Base-by-base conservation (phyloP, 2,329 filamentous ascomycete genomes). In the Colletotrichum phormii region DNA sequence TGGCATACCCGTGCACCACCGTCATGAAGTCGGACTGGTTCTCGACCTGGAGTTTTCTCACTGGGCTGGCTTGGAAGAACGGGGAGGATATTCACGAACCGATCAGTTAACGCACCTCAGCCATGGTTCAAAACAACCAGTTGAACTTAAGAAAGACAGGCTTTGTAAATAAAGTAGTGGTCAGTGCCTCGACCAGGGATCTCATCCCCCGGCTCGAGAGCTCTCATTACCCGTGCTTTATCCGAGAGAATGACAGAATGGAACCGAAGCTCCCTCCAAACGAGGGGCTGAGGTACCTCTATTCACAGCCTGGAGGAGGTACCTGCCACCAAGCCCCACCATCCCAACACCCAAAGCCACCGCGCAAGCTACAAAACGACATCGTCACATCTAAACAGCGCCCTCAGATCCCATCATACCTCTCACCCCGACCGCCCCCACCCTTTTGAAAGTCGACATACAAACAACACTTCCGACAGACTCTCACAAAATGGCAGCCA, bases 401-500 rank as follows among this genome's bases (percentile, higher is more conserved):
- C 62, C 9, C 22, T 46, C 33, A 35, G 2, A 53, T 11, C 31
- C 31, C 42, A 49, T 15, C 35, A 37, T 37, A 29, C 9, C 5
- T 29, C 18, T 29, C 1, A 22, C 29, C n/a, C 29, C 46, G n/a
- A 26, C 24, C 26, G 3, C 46, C 18, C 5, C n/a, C 4, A 18
- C n/a, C 31, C 31, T 11, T 37, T 13, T 5, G 31, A 55, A 42
- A 31, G 15, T 5, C 51, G 15, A 54, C 26, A 29, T 9, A 9
- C 22, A 55, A 8, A 26, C 51, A 11, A 29, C 18, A 46, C 4
- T 13, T 22, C 18, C 49, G n/a, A 55, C 8, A 18, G 26, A 24
- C 58, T 31, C 24, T 15, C 58, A 42, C 37, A 72, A 57, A 53
- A 74, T 74, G 67, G 67, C 74, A 46, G 46, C 65, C 33, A 75